These are phyloP conservation scores for Leersia perrieri DNA, from an alignment of 176 grass and related monocot genomes.

Conservation along the genomic window DNA sequence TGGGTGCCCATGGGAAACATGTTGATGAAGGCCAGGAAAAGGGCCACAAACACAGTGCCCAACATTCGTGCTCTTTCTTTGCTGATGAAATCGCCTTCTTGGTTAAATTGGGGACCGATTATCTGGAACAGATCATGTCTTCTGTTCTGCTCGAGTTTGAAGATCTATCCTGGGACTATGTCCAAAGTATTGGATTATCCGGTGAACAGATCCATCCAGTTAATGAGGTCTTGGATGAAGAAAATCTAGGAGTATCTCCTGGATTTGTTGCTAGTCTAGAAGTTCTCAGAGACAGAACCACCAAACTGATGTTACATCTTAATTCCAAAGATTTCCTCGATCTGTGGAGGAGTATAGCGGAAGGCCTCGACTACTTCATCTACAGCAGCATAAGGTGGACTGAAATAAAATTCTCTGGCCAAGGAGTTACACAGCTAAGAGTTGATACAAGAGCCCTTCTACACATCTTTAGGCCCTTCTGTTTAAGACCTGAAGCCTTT, in stretches of 20 bases:
- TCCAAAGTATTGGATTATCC: slow-evolving; percentile 63
- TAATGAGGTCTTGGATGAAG: slow-evolving; percentile 51
- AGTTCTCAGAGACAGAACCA: slow-evolving; percentile 55
- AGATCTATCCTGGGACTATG: slow-evolving; percentile 73
- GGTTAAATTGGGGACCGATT: slow-evolving; percentile 75
- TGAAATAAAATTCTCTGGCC: slow-evolving; percentile 50
- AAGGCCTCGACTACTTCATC: slow-evolving; percentile 80
- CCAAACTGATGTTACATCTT: slow-evolving; percentile 58
- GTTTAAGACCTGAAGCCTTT: slow-evolving; percentile 70
- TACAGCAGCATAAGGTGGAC: slow-evolving; percentile 66
- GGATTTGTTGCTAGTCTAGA: slow-evolving; percentile 65
- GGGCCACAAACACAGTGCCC: not conserved
- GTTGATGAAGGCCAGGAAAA: not conserved
- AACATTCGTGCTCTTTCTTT: slow-evolving; percentile 58
- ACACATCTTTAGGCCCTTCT: slow-evolving; percentile 68
- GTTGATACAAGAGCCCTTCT: slow-evolving; percentile 62
- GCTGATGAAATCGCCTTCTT: slow-evolving; percentile 59
- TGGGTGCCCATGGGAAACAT: slow-evolving; percentile 33
- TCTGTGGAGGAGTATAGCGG: slow-evolving; percentile 88
- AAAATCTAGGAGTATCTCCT: slow-evolving; percentile 48
- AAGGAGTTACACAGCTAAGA: slow-evolving; percentile 60
- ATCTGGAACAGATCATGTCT: slow-evolving; percentile 80
- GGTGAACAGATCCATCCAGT: slow-evolving; percentile 16
- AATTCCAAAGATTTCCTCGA: slow-evolving; percentile 96
- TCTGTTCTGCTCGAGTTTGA: slow-evolving; percentile 86